Evolutionary conservation across 148 eudicot genomes (phyloP).

Genomic region (Camellia lanceoleosa): DNA sequence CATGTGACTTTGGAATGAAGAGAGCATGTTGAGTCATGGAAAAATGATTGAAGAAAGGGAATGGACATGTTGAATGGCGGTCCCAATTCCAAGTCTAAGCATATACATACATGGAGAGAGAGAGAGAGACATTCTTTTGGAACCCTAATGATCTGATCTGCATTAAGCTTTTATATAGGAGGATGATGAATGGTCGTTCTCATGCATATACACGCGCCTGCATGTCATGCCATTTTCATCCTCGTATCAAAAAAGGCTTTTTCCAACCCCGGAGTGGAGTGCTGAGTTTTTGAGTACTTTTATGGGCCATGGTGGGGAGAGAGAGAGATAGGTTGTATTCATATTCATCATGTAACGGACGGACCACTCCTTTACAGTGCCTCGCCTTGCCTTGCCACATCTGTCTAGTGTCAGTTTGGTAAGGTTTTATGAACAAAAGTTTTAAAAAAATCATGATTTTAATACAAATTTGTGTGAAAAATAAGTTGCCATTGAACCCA

Average conservation of each 20-base stretch:
- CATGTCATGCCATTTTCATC: slow-evolving; percentile 19
- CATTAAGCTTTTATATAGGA: neutral
- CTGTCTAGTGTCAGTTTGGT: too few relatives aligned
- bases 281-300: too few relatives aligned
- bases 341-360: neutral
- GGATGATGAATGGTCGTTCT: slow-evolving; percentile 12
- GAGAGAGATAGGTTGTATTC: neutral
- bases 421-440: too few relatives aligned
- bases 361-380: neutral
- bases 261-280: neutral
- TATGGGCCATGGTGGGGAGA: neutral
- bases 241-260: neutral
- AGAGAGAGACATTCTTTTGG: neutral
- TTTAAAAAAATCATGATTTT: too few relatives aligned
- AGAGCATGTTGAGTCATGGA: neutral
- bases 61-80: slow-evolving; percentile 18
- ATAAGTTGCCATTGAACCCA: too few relatives aligned
- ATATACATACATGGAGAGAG: neutral
- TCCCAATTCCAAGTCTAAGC: neutral
- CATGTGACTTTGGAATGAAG: neutral
- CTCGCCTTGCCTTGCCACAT: neutral
- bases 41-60: slow-evolving; percentile 20
- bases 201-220: slow-evolving; percentile 9
- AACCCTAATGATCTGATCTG: neutral
- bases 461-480: too few relatives aligned